Percentiles rank a stretch among this genome's conserved stretches.
phyloP scores from a whole-genome alignment of 345 rosid species.

The Excoecaria agallocha region DNA sequence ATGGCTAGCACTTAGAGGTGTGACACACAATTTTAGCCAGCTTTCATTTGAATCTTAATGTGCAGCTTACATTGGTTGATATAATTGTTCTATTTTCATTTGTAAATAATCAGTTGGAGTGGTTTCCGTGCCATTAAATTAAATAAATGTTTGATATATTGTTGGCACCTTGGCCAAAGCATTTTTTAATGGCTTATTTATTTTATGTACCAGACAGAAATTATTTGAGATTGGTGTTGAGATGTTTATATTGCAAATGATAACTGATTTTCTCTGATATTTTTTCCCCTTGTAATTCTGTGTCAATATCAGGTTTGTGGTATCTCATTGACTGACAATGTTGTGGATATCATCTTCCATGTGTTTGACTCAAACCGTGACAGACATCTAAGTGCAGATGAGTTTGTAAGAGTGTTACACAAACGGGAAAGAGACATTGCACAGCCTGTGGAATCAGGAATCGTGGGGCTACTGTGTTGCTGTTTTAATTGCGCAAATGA shows the following conservation, averaged over 20 bases:
- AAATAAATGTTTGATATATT: too few relatives aligned
- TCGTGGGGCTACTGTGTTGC: constrained; percentile 44
- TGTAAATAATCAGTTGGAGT: too few relatives aligned
- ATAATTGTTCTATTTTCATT: too few relatives aligned
- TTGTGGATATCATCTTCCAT: constrained; percentile 68
- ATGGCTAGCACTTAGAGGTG: not conserved
- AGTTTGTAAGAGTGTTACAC: constrained; percentile 62
- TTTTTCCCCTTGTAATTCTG: not conserved
- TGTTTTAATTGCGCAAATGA: constrained; percentile 42
- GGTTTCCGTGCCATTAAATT: too few relatives aligned
- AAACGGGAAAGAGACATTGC: constrained; percentile 67
- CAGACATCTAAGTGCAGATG: constrained; percentile 64
- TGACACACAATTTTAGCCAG: not conserved
- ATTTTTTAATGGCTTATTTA: not conserved
- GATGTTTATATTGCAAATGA: not conserved
- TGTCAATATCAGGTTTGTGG: constrained; percentile 62
- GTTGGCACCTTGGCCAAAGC: too few relatives aligned
- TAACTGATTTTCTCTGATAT: not conserved
- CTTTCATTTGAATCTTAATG: not conserved
- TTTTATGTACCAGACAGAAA: not conserved
- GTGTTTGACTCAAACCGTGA: constrained; percentile 73
- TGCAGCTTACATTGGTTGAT: too few relatives aligned
- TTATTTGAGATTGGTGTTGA: not conserved
- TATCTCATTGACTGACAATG: constrained; percentile 54
- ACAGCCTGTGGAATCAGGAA: constrained; percentile 51